Evolutionary conservation across 2,329 filamentous ascomycete species (phyloP), one percentile per base, ranked within the genome.

Genomic region (Xylariales sp.): DNA sequence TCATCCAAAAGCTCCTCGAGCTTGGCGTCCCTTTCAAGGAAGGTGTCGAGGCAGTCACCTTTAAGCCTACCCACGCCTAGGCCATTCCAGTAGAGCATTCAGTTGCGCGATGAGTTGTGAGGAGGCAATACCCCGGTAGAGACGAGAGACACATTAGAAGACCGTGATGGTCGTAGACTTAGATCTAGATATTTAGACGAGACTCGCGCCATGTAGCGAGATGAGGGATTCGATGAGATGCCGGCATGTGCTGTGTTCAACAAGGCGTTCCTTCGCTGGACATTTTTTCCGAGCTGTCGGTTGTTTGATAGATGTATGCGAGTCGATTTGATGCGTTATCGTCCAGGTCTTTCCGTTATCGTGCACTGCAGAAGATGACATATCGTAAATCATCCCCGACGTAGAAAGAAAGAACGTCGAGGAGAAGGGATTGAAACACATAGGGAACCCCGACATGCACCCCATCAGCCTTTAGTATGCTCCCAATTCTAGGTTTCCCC

Each of bases 21-120:
- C 80, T 96, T 11, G 91, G 91, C 56, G 91, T 97, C 45, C 90
- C 91, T 25, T 97, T 96, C 64, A 65, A 80, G 54, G 77, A 78
- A 63, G 75, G 76, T 54, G 64, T 66, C 11, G 73, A 83, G 62
- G 73, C 61, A 73, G 58, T 84, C 65, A 72, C 68, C 52, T 80
- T 91, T 70, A 88, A 88, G 78, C 61, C 71, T 44, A 52, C 57
- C 47, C 60, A 62, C 43, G 64, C 65, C 47, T 67, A 59, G 53
- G 37, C 15, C 3, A 15, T 22, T n/a, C 21, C 14, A 14, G 18
- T 7, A 22, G 11, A 21, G 15, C 15, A 16, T 10, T 9, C 25
- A 16, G n/a, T 8, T 16, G 9, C 24, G 27, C 20, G 19, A 38
- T 7, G 36, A 39, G 10, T 14, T 11, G 16, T 9, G 21, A 31